These are phyloP conservation scores for Vigna hirtella DNA, from an alignment of 306 rosid genomes.

Conservation along the genomic window DNA sequence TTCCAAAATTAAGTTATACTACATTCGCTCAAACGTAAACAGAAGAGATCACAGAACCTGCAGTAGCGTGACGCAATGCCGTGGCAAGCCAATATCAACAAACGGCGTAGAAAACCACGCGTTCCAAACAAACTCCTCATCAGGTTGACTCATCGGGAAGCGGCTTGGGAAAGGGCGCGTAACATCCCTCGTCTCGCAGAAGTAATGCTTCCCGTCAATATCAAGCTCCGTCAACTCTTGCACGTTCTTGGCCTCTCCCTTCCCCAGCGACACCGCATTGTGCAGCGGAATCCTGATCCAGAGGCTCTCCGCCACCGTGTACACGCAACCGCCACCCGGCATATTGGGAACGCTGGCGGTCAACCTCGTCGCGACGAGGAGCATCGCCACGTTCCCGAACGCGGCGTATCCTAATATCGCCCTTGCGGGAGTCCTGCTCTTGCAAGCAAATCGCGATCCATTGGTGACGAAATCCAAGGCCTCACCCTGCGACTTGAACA, in stretches of 20 bases:
- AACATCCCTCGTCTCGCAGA: conserved; percentile 85
- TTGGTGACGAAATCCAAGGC: conserved; percentile 71
- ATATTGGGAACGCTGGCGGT: conserved; percentile 65
- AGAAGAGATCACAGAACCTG: conserved; percentile 78
- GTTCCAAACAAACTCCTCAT: conserved; percentile 96
- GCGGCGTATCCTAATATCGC: conserved; percentile 92
- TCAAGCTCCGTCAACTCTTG: conserved; percentile 84
- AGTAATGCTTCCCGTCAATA: conserved; percentile 90
- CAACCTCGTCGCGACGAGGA: conserved; percentile 83
- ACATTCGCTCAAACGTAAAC: background rate
- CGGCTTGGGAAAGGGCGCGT: conserved; percentile 89
- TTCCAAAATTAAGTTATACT: background rate
- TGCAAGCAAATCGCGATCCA: conserved; percentile 67
- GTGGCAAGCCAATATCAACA: conserved; percentile 76
- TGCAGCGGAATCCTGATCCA: conserved; percentile 87
- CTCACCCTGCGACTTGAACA: conserved; percentile 74
- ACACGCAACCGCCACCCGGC: conserved; percentile 92
- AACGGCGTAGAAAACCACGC: conserved; percentile 83
- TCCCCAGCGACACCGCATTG: conserved; percentile 74
- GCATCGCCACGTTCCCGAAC: conserved; percentile 76
- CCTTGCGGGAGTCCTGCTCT: conserved; percentile 57
- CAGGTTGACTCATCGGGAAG: conserved; percentile 64
- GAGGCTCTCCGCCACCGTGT: conserved; percentile 81
- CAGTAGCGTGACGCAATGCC: conserved; percentile 84
- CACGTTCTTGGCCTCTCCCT: conserved; percentile 84